Evolutionary conservation across 805 yeast genomes (phyloP), one percentile per base, ranked within the genome.

Genomic region (Monosporozyma aquatica): DNA sequence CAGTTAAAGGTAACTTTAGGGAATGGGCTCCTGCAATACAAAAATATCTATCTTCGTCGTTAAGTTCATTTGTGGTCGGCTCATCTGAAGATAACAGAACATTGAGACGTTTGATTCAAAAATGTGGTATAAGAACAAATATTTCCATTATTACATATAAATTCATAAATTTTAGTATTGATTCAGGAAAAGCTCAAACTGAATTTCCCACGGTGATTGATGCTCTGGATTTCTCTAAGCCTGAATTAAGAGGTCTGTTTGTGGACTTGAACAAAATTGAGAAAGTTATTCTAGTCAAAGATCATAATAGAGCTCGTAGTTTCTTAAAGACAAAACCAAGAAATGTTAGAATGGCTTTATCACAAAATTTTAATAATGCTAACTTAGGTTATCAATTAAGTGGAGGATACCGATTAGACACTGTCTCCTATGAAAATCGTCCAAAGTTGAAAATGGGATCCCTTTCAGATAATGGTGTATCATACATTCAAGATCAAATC

Each of bases 31-130:
- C 71, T 20, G 59, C 82, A 4, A 55, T 89, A 6, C 94, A 85
- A 51, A 59, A 75, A 0, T 55, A 68, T 1, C 56, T 87, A 24
- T 69, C 69, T 2, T 61, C 65, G 8, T 60, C 75, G 0, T 58
- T 84, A 7, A 76, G 70, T 30, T 68, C 86, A 0, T 87, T 86
- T 60, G 67, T 84, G 27, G 95, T 86, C 1, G 69, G 75, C 27
- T 75, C 74, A 53, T 73, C 68, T 37, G 68, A 69, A 23, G 97
- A 90, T 56, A 69, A 78, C 35, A 57, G 59, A 9, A 52, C 61
- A 1, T 53, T 81, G 40, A 63, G 67, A 11, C 48, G 55, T 0
- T 47, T 69, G 22, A 51, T 68, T 52, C 58, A 52, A 43, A 42
- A 56, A 23, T 55, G 61, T 44, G 62, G 62, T 2, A 49, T 65